phyloP scores from a whole-genome alignment of 2,329 filamentous ascomycete genomes.

The Botrytis aclada region DNA sequence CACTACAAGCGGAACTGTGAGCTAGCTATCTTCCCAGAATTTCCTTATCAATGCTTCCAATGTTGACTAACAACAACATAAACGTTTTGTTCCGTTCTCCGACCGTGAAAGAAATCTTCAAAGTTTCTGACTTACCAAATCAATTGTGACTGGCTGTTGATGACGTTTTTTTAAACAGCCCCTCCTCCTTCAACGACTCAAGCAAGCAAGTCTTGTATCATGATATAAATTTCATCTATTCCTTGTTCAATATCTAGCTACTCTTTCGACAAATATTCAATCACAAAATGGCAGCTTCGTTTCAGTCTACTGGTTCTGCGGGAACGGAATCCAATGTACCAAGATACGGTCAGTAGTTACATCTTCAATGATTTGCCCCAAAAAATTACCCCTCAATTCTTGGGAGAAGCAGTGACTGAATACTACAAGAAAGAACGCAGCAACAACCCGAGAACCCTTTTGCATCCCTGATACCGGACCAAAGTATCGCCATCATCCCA shows the following conservation, averaged over 20 bases:
- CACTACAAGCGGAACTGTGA: neutral
- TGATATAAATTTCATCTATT: neutral
- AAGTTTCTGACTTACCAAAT: neutral
- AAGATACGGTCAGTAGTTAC: conserved; percentile 33
- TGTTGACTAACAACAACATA: neutral
- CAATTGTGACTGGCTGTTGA: conserved; percentile 7
- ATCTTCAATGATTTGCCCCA: neutral
- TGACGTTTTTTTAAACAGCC: conserved; percentile 1
- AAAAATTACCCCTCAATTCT: conserved; percentile 18
- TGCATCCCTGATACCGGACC: conserved; percentile 78
- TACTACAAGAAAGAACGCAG: conserved; percentile 39
- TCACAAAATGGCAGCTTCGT: conserved; percentile 7
- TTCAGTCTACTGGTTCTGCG: neutral
- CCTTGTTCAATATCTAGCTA: neutral
- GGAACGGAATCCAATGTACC: neutral
- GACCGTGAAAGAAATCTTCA: neutral
- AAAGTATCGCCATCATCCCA: conserved; percentile 81
- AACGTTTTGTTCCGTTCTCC: conserved; percentile 5
- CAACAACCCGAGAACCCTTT: conserved; percentile 91
- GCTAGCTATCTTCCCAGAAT: neutral
- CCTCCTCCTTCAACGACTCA: neutral
- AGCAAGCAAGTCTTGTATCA: neutral
- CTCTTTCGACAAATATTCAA: neutral
- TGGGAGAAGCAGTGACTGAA: conserved; percentile 54
- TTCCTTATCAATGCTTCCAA: neutral